Conservation (phyloP, 805 yeast species). For the Saccharomycopsis sp. region DNA sequence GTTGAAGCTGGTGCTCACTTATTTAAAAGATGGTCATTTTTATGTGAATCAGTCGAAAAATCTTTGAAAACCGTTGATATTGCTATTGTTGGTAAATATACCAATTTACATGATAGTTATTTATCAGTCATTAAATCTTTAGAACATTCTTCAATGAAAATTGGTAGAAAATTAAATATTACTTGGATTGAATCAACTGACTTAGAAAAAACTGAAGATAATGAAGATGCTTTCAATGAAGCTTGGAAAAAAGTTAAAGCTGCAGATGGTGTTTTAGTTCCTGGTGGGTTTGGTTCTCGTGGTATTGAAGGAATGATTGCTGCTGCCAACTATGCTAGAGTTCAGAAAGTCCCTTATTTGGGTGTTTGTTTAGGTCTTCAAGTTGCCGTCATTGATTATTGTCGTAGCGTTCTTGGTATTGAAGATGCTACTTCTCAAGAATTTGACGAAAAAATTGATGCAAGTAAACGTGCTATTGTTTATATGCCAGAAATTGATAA, state of each 20-base stretch:
- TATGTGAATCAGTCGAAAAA: slow-evolving; percentile 73
- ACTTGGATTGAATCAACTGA: slow-evolving; percentile 95
- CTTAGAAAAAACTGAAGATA: slow-evolving; percentile 61
- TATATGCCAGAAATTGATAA: slow-evolving; percentile 99
- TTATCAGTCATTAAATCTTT: slow-evolving; percentile 89
- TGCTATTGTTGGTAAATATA: slow-evolving; percentile 96
- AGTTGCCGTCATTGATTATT: slow-evolving; percentile 91
- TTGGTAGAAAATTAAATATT: slow-evolving; percentile 74
- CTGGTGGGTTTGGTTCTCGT: slow-evolving; percentile 96
- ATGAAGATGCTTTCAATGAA: slow-evolving; percentile 75
- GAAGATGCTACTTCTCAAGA: slow-evolving; percentile 71
- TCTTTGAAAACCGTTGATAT: slow-evolving; percentile 82
- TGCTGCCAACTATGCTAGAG: slow-evolving; percentile 98
- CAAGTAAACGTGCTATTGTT: slow-evolving; percentile 61
- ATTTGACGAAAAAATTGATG: slow-evolving; percentile 54
- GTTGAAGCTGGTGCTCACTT: slow-evolving; percentile 55
- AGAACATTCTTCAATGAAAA: slow-evolving; percentile 91
- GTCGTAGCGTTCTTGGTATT: slow-evolving; percentile 65
- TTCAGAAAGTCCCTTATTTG: slow-evolving; percentile 82
- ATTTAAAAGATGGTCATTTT: slow-evolving; percentile 65
- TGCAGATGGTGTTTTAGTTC: slow-evolving; percentile 94
- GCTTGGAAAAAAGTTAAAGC: slow-evolving; percentile 92
- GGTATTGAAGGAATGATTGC: slow-evolving; percentile 98
- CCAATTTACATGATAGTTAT: slow-evolving; percentile 90
- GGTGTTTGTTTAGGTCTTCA: slow-evolving; percentile 98